Conservation (phyloP, 1,284 basidiomycete species). For the Schizophyllum commune region DNA sequence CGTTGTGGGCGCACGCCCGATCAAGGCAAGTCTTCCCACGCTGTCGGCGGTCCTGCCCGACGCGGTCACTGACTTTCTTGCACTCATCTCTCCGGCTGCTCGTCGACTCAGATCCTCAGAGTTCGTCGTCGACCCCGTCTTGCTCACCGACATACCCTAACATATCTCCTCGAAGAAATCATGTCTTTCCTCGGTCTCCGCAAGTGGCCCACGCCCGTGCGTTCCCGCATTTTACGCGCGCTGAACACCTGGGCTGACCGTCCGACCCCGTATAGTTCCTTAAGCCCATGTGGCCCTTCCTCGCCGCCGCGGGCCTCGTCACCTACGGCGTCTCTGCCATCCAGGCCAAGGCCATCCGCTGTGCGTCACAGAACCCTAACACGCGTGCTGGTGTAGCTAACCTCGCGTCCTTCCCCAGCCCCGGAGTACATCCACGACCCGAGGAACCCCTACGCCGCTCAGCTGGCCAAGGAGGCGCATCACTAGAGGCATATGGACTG, state of each 20-base stretch:
- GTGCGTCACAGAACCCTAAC: conserved; percentile 36
- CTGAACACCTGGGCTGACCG: neutral
- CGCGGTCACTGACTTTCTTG: neutral
- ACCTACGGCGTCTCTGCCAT: conserved; percentile 57
- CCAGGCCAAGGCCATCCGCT: conserved; percentile 58
- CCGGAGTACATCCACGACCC: conserved; percentile 63
- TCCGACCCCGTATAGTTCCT: conserved; percentile 37
- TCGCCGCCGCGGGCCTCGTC: conserved; percentile 53
- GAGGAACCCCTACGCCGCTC: conserved; percentile 72
- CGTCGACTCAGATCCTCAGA: neutral
- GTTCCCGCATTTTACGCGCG: conserved; percentile 20
- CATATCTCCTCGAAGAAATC: conserved; percentile 4
- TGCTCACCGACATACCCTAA: neutral
- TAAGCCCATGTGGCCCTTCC: conserved; percentile 72
- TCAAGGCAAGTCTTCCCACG: neutral
- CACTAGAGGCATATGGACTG: conserved; percentile 23
- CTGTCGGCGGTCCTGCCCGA: neutral
- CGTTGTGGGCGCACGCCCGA: neutral
- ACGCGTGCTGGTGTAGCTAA: conserved; percentile 2
- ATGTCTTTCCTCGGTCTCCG: conserved; percentile 74
- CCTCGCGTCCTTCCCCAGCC: conserved; percentile 34
- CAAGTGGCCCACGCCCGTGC: conserved; percentile 70
- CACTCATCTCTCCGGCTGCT: neutral
- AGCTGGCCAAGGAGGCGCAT: conserved; percentile 51
- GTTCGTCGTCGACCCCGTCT: neutral